phyloP scores from a whole-genome alignment of 2,329 filamentous ascomycete genomes.

The Lomentospora prolificans region DNA sequence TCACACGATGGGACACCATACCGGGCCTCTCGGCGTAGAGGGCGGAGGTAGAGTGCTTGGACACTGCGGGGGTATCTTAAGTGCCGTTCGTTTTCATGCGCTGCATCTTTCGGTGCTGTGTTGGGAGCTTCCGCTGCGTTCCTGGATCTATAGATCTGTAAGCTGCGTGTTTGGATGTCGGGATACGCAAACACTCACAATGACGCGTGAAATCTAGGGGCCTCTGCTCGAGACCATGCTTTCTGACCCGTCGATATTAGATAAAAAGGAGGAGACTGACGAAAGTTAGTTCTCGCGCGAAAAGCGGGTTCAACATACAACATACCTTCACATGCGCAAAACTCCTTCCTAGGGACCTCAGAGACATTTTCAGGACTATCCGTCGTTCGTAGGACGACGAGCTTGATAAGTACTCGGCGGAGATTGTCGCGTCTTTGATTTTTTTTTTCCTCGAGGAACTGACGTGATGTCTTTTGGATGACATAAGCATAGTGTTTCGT shows the following conservation, averaged over 20 bases:
- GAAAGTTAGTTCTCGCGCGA: background rate
- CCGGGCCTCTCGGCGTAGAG: constrained; percentile 63
- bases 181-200: background rate
- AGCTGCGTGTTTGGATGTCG: background rate
- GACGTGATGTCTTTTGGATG: too few relatives aligned
- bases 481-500: too few relatives aligned
- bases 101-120: background rate
- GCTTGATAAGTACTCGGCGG: too few relatives aligned
- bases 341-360: background rate
- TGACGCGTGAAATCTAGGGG: background rate
- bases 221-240: background rate
- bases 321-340: background rate
- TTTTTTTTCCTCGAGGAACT: too few relatives aligned
- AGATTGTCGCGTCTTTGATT: too few relatives aligned
- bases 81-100: background rate
- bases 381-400: background rate
- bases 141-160: background rate
- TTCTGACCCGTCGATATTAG: background rate
- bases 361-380: background rate
- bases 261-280: background rate
- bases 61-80: constrained; percentile 29
- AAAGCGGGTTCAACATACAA: background rate
- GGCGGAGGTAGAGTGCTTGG: constrained; percentile 77
- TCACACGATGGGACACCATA: constrained; percentile 80
- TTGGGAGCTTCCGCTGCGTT: background rate